Evolutionary conservation across 768 basidiomycete species (phyloP).

Genomic region (Pleurotus djamor): DNA sequence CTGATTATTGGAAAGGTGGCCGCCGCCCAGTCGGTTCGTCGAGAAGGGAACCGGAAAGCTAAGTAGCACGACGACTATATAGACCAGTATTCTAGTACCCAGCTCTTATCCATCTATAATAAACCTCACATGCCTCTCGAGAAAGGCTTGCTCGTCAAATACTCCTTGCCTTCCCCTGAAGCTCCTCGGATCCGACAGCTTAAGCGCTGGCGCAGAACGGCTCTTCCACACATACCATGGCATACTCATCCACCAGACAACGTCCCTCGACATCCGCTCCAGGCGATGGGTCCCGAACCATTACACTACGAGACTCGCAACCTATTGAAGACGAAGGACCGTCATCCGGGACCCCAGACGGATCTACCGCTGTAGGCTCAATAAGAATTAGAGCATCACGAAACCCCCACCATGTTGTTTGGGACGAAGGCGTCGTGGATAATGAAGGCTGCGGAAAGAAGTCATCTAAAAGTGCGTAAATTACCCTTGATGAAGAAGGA

Average conservation of each 20-base stretch:
- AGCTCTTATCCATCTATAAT: too few species aligned
- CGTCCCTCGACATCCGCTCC: slow-evolving; percentile 38
- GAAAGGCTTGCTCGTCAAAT: too few species aligned
- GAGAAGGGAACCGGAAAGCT: too few species aligned
- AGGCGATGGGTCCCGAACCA: slow-evolving; percentile 52
- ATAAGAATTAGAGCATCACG: slow-evolving; percentile 56
- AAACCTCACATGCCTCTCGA: too few species aligned
- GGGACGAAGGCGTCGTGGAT: slow-evolving; percentile 85
- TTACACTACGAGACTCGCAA: slow-evolving; percentile 39
- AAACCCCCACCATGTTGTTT: slow-evolving; percentile 62
- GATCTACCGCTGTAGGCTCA: slow-evolving; percentile 37
- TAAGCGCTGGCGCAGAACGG: too few species aligned
- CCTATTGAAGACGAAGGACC: slow-evolving; percentile 22
- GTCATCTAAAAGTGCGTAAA: slow-evolving; percentile 84
- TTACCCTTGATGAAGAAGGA: background rate
- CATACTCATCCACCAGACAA: slow-evolving; percentile 17
- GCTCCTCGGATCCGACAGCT: too few species aligned
- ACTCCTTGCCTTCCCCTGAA: too few species aligned
- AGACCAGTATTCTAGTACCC: too few species aligned
- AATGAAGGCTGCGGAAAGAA: slow-evolving; percentile 90
- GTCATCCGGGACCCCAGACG: slow-evolving; percentile 12
- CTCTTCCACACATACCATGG: background rate
- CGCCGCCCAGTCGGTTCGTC: too few species aligned
- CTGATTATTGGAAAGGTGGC: too few species aligned
- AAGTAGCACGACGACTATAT: too few species aligned